Evolutionary conservation across 306 rosid genomes (phyloP).

Genomic region (Sicyos edulis): DNA sequence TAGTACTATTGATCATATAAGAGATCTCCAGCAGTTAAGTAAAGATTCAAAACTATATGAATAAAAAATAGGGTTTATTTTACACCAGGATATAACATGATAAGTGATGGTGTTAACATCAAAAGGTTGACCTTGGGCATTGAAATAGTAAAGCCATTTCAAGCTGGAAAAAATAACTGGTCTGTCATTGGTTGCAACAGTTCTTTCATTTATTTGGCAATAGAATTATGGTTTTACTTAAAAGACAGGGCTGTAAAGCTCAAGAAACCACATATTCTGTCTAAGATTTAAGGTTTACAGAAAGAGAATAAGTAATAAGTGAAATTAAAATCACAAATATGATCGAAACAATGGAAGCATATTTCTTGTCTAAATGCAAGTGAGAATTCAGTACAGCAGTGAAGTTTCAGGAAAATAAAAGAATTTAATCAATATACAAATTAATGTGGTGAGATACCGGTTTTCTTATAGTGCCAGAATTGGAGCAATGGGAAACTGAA

Average conservation of each 20-base stretch:
- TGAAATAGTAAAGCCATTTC: background rate
- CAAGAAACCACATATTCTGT: background rate
- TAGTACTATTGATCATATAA: too few species aligned
- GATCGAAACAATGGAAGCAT: too few species aligned
- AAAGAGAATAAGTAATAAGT: background rate
- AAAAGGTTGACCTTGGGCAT: background rate
- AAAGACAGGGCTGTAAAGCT: background rate
- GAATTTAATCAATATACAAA: background rate
- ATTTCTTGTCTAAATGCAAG: conserved; percentile 9
- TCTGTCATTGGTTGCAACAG: background rate
- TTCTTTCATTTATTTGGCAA: background rate
- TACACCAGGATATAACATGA: too few species aligned
- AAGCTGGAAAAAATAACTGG: background rate
- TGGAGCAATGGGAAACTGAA: conserved; percentile 36
- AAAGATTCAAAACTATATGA: too few species aligned
- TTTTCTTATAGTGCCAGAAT: conserved; percentile 25
- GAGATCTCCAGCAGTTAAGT: too few species aligned
- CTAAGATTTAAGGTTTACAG: background rate
- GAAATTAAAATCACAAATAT: background rate
- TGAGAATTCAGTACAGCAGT: background rate
- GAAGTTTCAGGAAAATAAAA: background rate
- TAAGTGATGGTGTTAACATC: too few species aligned
- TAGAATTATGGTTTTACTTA: background rate
- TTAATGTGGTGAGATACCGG: conserved; percentile 30
- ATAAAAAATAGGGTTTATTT: too few species aligned